Conservation (phyloP, 345 rosid species). For the Jatropha curcas region DNA sequence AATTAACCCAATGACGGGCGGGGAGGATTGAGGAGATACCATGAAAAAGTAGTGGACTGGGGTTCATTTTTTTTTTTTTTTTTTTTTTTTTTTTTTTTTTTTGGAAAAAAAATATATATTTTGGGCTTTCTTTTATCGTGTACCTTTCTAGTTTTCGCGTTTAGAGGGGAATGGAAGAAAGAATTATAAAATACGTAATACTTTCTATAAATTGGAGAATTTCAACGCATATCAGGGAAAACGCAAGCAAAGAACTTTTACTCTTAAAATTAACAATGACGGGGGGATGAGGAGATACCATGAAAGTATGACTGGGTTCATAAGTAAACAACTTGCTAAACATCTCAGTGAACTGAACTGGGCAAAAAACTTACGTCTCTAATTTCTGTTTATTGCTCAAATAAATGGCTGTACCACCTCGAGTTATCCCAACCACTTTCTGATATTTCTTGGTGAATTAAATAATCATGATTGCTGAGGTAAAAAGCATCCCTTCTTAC, state of each 20-base stretch:
- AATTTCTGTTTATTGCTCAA: slow-evolving; percentile 2
- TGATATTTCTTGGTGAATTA: background rate
- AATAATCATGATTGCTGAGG: slow-evolving; percentile 8
- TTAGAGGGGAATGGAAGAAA: background rate
- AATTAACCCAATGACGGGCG: background rate
- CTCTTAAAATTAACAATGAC: background rate
- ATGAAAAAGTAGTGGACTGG: background rate
- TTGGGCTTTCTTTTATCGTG: background rate
- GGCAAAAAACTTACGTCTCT: background rate
- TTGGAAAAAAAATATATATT: no score
- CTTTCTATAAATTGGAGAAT: background rate
- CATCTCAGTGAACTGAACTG: background rate
- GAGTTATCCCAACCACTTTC: background rate
- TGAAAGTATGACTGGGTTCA: background rate
- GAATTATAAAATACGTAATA: background rate
- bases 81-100: background rate
- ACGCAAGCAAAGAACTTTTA: background rate
- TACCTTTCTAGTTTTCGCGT: background rate
- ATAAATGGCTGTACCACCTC: background rate
- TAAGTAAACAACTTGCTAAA: no score
- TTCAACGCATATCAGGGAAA: background rate
- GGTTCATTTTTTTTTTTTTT: background rate
- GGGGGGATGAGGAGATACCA: background rate
- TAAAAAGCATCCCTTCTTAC: background rate
- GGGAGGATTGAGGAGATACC: background rate